A percentile compares a stretch with the other conserved stretches of the same genome.
phyloP scores from a whole-genome alignment of 1,284 basidiomycete species.

The Pascua sp. region DNA sequence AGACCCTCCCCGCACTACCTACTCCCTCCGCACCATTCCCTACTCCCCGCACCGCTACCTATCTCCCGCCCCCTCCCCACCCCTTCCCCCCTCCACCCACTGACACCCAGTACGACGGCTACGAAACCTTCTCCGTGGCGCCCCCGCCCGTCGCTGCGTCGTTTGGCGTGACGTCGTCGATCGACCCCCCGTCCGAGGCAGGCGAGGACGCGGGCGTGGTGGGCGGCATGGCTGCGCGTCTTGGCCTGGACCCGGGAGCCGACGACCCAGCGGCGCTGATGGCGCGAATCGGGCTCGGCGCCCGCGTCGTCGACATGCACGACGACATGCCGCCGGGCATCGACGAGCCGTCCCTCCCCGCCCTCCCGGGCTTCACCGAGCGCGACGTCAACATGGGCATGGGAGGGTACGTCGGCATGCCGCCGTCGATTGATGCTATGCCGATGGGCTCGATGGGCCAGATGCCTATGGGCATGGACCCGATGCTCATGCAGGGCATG shows the following conservation, averaged over 20 bases:
- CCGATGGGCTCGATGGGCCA: too few relatives aligned
- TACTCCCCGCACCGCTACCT: too few relatives aligned
- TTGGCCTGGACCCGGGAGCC: constrained; percentile 26
- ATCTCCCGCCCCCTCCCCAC: too few relatives aligned
- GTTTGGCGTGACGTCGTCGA: constrained; percentile 38
- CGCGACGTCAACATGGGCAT: background rate
- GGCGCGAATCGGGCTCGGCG: constrained; percentile 46
- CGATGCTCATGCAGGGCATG: too few relatives aligned
- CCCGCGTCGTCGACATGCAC: constrained; percentile 47
- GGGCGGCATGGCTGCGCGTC: constrained; percentile 36
- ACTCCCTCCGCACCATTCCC: too few relatives aligned
- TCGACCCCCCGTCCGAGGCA: constrained; percentile 44
- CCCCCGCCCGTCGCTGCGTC: constrained; percentile 44
- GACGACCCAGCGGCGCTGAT: constrained; percentile 32
- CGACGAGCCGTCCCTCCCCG: constrained; percentile 50
- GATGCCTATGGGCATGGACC: too few relatives aligned
- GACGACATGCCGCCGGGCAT: constrained; percentile 50
- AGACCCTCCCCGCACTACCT: too few relatives aligned
- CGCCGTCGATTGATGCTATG: background rate
- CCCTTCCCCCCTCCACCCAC: background rate
- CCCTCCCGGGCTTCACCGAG: constrained; percentile 33
- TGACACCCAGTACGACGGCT: constrained; percentile 45
- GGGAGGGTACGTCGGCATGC: background rate
- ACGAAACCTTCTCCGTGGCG: constrained; percentile 48
- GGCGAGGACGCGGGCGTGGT: constrained; percentile 23